Evolutionary conservation across 768 basidiomycete genomes (phyloP).

Genomic region (Russula olivacea): DNA sequence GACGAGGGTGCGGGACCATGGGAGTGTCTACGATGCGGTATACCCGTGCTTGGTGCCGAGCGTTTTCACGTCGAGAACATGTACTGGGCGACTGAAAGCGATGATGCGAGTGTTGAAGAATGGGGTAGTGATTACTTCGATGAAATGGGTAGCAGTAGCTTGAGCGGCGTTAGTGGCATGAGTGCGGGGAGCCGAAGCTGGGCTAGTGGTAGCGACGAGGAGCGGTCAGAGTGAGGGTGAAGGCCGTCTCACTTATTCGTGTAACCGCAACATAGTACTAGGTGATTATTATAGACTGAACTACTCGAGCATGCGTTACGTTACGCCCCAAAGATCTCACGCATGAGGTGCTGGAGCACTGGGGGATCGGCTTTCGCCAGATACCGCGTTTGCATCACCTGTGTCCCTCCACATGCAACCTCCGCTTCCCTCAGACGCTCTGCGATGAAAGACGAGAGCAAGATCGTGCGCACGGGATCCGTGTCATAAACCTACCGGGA

Average conservation of each 20-base stretch:
- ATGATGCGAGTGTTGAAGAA: slow-evolving; percentile 48
- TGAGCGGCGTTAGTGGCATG: slow-evolving; percentile 25
- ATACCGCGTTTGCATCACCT: slow-evolving; percentile 53
- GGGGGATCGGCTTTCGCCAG: slow-evolving; percentile 63
- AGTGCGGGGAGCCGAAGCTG: slow-evolving; percentile 25
- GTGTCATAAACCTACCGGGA: slow-evolving; percentile 51
- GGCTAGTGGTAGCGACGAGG: slow-evolving; percentile 24
- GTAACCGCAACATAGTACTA: neutral
- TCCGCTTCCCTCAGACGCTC: slow-evolving; percentile 60
- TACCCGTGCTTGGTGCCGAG: slow-evolving; percentile 57
- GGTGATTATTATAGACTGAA: neutral
- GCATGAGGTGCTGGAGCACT: slow-evolving; percentile 60
- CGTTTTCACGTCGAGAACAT: slow-evolving; percentile 38
- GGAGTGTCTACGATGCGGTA: slow-evolving; percentile 80
- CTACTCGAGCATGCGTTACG: neutral
- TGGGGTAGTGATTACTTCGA: slow-evolving; percentile 43
- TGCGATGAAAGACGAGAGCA: slow-evolving; percentile 57
- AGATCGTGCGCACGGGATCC: slow-evolving; percentile 65
- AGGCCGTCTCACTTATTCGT: neutral
- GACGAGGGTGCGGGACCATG: slow-evolving; percentile 64
- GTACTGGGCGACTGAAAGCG: slow-evolving; percentile 33
- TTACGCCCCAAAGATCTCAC: slow-evolving; percentile 27
- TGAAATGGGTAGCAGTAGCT: slow-evolving; percentile 25
- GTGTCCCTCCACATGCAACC: slow-evolving; percentile 49
- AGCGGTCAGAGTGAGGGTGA: slow-evolving; percentile 19